phyloP scores from a whole-genome alignment of 495 filamentous ascomycete species.

The Chaetomium cochliodes region DNA sequence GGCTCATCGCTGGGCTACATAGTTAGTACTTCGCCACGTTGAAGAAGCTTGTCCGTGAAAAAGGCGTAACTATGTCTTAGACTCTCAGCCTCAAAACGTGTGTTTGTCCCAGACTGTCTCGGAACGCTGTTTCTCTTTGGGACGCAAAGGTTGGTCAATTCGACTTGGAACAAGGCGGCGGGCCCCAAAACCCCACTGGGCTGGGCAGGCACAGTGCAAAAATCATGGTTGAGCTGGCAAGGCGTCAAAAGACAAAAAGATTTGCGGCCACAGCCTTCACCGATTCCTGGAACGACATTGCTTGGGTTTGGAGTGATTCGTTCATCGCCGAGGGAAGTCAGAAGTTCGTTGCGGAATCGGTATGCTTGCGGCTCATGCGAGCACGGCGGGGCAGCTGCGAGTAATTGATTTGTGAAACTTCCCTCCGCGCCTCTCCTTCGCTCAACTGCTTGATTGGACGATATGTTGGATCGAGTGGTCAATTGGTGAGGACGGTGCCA shows the following conservation, averaged over 20 bases:
- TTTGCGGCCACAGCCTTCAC: background rate
- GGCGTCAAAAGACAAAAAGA: background rate
- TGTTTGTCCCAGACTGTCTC: background rate
- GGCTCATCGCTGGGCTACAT: no score
- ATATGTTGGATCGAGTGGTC: background rate
- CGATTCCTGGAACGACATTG: background rate
- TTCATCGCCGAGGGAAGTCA: background rate
- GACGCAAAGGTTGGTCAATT: no score
- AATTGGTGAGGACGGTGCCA: background rate
- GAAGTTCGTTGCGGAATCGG: background rate
- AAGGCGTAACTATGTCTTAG: no score
- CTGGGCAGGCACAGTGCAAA: background rate
- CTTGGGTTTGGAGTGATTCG: background rate
- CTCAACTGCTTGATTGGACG: background rate
- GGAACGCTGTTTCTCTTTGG: no score
- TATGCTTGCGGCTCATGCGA: background rate
- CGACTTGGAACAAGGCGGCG: background rate
- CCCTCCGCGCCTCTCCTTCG: no score
- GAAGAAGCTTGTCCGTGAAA: no score
- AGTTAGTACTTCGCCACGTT: no score
- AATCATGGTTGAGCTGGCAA: background rate
- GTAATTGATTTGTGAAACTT: background rate
- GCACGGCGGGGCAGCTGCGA: background rate
- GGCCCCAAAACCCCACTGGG: background rate
- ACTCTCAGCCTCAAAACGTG: background rate